These are phyloP conservation scores for Xerocomus potaroensis DNA, from an alignment of 768 basidiomycete species.

Conservation along the genomic window DNA sequence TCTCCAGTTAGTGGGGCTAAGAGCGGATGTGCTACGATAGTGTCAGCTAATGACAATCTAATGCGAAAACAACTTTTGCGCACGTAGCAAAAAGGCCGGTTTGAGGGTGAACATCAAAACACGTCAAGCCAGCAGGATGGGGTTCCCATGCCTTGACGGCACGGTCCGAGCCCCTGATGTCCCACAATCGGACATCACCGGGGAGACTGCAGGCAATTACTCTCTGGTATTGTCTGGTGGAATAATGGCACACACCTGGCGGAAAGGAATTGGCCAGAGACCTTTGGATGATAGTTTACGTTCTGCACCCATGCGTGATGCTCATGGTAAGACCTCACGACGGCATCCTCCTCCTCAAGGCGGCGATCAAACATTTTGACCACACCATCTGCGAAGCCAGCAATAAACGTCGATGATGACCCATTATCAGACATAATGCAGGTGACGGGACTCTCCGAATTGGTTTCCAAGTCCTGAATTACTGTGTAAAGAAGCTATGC, in stretches of 20 bases:
- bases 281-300: slow-evolving; percentile 76
- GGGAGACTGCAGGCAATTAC: slow-evolving; percentile 55
- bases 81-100: slow-evolving; percentile 84
- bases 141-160: slow-evolving; percentile 61
- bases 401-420: slow-evolving; percentile 74
- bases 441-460: slow-evolving; percentile 87
- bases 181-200: slow-evolving; percentile 91
- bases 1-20: slow-evolving; percentile 58
- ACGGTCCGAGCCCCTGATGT: slow-evolving; percentile 62
- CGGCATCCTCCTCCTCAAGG: slow-evolving; percentile 75
- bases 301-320: slow-evolving; percentile 91
- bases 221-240: not conserved
- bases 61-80: slow-evolving; percentile 28
- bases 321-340: slow-evolving; percentile 70
- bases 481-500: not conserved
- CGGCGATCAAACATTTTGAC: slow-evolving; percentile 91
- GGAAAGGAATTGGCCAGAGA: slow-evolving; percentile 69
- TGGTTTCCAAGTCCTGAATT: slow-evolving; percentile 79
- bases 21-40: slow-evolving; percentile 49
- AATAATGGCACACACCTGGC: slow-evolving; percentile 60
- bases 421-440: slow-evolving; percentile 75
- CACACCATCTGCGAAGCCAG: slow-evolving; percentile 89
- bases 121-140: slow-evolving; percentile 68
- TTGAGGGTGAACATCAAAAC: slow-evolving; percentile 83
- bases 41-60: slow-evolving; percentile 3